Evolutionary conservation across 2,329 filamentous ascomycete species (phyloP).

Genomic region (Lecanicillium sp.): DNA sequence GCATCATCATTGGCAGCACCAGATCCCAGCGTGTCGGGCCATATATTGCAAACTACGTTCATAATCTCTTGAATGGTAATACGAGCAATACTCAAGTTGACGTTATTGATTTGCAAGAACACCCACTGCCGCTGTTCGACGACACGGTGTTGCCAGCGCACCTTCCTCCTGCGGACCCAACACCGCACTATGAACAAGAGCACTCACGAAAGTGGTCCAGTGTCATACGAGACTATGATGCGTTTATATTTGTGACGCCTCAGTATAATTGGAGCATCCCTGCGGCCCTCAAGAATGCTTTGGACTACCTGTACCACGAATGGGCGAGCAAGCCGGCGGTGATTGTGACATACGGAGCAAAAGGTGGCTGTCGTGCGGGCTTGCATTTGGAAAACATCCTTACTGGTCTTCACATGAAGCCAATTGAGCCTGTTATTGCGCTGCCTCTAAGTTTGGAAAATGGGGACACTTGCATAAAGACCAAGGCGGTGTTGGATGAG

Average conservation of each 20-base stretch:
- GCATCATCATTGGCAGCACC: slow-evolving; percentile 28
- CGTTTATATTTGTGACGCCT: slow-evolving; percentile 41
- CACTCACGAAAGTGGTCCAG: slow-evolving; percentile 36
- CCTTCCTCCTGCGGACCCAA: slow-evolving; percentile 21
- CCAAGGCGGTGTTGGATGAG: neutral
- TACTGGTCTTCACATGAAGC: slow-evolving; percentile 10
- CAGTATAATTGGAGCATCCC: slow-evolving; percentile 51
- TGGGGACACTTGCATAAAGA: neutral
- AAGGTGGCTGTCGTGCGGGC: slow-evolving; percentile 24
- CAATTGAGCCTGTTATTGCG: neutral
- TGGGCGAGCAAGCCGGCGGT: slow-evolving; percentile 47
- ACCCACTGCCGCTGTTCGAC: slow-evolving; percentile 36
- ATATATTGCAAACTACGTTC: slow-evolving; percentile 24
- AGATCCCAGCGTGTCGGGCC: slow-evolving; percentile 25
- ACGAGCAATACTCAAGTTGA: slow-evolving; percentile 14
- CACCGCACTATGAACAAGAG: slow-evolving; percentile 28
- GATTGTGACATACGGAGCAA: slow-evolving; percentile 47
- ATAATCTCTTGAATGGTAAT: slow-evolving; percentile 12
- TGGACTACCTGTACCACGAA: slow-evolving; percentile 54
- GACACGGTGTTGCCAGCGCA: slow-evolving; percentile 31
- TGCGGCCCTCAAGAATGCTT: slow-evolving; percentile 50
- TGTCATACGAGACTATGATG: slow-evolving; percentile 35
- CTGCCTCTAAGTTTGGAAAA: neutral
- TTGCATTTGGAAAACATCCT: slow-evolving; percentile 13
- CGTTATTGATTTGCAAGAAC: slow-evolving; percentile 27